phyloP scores from a whole-genome alignment of 305 asterid species.

The Fraxinus floribunda region DNA sequence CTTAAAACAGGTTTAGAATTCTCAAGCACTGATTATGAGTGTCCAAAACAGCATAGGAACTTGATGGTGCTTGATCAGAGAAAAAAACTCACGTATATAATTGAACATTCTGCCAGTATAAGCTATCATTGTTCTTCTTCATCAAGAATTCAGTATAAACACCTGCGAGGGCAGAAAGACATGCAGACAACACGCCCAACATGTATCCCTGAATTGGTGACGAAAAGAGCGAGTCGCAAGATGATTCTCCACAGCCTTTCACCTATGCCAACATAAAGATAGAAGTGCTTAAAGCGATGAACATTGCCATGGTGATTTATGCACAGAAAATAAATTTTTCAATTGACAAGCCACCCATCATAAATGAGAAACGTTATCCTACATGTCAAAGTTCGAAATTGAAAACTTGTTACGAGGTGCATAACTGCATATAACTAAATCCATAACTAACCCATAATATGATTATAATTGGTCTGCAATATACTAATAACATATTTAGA shows the following conservation, averaged over 20 bases:
- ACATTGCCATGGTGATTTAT: conserved; percentile 10
- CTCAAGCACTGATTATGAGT: not conserved
- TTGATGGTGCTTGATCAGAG: conserved; percentile 1
- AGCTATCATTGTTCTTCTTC: conserved; percentile 96
- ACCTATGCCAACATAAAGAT: conserved; percentile 46
- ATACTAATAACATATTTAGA: not conserved
- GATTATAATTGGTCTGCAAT: not conserved
- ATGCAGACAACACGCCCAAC: conserved; percentile 85
- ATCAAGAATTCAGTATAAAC: conserved; percentile 95
- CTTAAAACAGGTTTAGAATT: not conserved
- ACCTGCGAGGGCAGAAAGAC: conserved; percentile 93
- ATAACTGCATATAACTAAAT: not conserved
- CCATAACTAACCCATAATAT: not conserved
- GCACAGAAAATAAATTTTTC: conserved; percentile 8
- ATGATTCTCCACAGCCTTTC: conserved; percentile 89
- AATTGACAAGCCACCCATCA: conserved; percentile 13
- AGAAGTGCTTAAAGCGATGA: conserved; percentile 2
- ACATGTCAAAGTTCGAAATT: not conserved
- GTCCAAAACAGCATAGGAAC: conserved; percentile 1
- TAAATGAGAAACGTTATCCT: conserved; percentile 7
- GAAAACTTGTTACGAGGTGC: not conserved
- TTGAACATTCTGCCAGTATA: conserved; percentile 93
- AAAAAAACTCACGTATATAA: conserved; percentile 70
- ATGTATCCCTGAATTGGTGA: conserved; percentile 88
- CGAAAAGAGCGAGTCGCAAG: conserved; percentile 81